Percentiles rank a stretch among this genome's conserved stretches.
These are phyloP conservation scores for Pythium phragmiticola DNA, from an alignment of 352 stramenopile species.

Conservation along the genomic window DNA sequence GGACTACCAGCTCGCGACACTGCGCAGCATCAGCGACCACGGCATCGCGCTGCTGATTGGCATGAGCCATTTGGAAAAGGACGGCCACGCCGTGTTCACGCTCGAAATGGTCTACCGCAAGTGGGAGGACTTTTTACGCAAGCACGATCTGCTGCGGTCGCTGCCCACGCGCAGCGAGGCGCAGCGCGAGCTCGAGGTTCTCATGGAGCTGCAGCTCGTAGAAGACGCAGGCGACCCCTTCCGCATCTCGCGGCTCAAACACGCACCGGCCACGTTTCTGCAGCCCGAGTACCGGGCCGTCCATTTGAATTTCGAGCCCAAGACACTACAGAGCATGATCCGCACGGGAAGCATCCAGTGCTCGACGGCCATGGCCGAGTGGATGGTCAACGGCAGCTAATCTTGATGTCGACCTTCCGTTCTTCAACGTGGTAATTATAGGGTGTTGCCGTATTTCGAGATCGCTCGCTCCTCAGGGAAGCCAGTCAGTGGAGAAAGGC, in stretches of 20 bases:
- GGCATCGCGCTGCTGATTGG: constrained; percentile 74
- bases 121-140: constrained; percentile 78
- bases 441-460: not conserved
- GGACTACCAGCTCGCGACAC: constrained; percentile 69
- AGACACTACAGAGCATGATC: constrained; percentile 73
- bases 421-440: constrained; percentile 5
- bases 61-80: constrained; percentile 77
- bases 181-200: constrained; percentile 70
- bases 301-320: constrained; percentile 68
- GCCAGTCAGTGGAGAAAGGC: not conserved
- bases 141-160: constrained; percentile 65
- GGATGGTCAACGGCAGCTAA: constrained; percentile 61
- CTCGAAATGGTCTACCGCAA: constrained; percentile 84
- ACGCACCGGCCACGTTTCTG: constrained; percentile 41
- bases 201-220: constrained; percentile 69
- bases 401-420: not conserved
- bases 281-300: constrained; percentile 78
- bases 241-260: constrained; percentile 51
- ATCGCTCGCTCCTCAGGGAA: too few species aligned
- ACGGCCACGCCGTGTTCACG: constrained; percentile 63
- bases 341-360: constrained; percentile 70
- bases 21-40: constrained; percentile 62
- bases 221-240: constrained; percentile 77
- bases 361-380: constrained; percentile 72
- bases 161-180: constrained; percentile 69